Base-by-base conservation (phyloP, 768 basidiomycete genomes). In the Rhodosporidiobolus sp. region DNA sequence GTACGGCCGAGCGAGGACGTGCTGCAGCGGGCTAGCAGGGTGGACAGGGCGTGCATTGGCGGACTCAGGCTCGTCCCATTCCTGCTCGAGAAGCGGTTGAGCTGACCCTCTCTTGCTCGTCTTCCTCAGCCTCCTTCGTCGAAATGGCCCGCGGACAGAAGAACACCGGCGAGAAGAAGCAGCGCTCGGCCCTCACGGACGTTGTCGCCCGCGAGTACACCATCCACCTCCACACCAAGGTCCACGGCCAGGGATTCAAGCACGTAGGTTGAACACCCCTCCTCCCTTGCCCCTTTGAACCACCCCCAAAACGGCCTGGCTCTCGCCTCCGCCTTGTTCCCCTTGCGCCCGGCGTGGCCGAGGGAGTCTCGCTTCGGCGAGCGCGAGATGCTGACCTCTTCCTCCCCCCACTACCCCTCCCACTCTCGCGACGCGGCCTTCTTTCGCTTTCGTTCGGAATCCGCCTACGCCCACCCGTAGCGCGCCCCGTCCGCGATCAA, bases 121-220 rank as follows among this genome's bases (percentile, higher is more conserved):
- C 71, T 14, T 26, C 75, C 70, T 22, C 1, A 70, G 60, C 32
- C 70, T 68, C 19, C 72, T 54, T 7, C 22, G 79, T 81, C 22
- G 81, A 82, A 82, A 75, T 74, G 76, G 72, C 73, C 67, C 67
- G 62, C 61, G 69, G 70, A 70, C 70, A 81, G 80, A 66, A 65
- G 49, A 63, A 54, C 59, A 66, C 66, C 45, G n/a, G n/a, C n/a
- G 80, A 81, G 79, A 78, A 78, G 83, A 95, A 96, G 87, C 88
- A 88, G 80, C 93, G 95, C 83, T 94, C 93, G 71, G 95, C 95
- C 66, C 91, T 97, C 82, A 88, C 91, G 84, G 95, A 98, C 83
- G 95, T 97, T 84, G 95, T 97, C 76, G 91, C 94, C 77, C 89
- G 76, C 80, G 95, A 99, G 83, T 96, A 97, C 89, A 97, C 95